Conservation (phyloP, 1,284 basidiomycete genomes). For the Schizophyllum commune region DNA sequence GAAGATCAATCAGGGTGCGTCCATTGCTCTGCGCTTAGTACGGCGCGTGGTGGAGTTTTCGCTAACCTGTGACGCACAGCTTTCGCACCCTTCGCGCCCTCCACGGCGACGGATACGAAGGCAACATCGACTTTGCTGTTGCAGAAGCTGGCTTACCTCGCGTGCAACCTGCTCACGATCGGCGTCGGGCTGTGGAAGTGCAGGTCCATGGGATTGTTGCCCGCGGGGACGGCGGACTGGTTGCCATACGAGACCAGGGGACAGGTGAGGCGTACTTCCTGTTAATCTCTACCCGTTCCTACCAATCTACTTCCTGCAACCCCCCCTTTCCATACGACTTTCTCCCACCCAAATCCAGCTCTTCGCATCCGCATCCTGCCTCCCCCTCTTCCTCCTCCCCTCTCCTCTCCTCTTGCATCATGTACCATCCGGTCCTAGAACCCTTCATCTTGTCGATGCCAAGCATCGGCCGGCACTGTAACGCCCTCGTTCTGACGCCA, state of each 20-base stretch:
- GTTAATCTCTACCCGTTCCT: not conserved
- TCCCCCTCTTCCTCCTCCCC: not conserved
- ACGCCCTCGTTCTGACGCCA: not conserved
- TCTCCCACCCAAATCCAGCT: no score
- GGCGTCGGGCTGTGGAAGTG: slow-evolving; percentile 86
- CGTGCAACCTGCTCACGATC: slow-evolving; percentile 68
- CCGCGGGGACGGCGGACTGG: slow-evolving; percentile 87
- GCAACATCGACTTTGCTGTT: slow-evolving; percentile 45
- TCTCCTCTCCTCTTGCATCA: no score
- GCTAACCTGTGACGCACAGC: slow-evolving; percentile 27
- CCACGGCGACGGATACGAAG: slow-evolving; percentile 37
- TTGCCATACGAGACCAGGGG: slow-evolving; percentile 81
- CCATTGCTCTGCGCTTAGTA: not conserved
- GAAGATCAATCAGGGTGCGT: slow-evolving; percentile 67
- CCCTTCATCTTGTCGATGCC: not conserved
- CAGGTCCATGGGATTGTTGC: slow-evolving; percentile 81
- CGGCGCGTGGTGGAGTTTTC: not conserved
- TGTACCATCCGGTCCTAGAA: no score
- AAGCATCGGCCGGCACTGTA: no score
- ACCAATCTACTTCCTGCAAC: no score
- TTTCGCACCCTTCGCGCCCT: slow-evolving; percentile 59
- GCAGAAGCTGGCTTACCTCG: slow-evolving; percentile 63
- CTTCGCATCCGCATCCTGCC: not conserved
- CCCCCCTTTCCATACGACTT: no score
- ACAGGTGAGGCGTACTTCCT: slow-evolving; percentile 37